Percentiles rank a stretch among this genome's conserved stretches.
Conservation (phyloP, 2,329 filamentous ascomycete genomes). For the Fusarium proliferatum region DNA sequence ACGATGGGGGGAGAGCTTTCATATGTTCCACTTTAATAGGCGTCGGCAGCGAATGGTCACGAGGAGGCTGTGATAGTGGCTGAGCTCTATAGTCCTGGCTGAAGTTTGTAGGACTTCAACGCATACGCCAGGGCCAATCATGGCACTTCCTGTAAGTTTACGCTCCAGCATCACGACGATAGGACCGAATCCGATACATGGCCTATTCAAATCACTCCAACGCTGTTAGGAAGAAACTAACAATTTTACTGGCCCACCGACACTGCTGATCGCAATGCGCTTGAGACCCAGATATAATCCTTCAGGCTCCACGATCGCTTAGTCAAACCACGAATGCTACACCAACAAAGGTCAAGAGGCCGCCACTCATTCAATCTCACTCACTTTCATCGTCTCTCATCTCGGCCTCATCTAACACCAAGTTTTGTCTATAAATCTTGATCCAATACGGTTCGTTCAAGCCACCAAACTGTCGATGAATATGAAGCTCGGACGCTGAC, state of each 20-base stretch:
- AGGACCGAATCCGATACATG: neutral
- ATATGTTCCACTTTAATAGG: neutral
- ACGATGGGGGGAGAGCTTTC: no score
- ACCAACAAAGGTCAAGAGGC: neutral
- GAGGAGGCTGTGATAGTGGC: neutral
- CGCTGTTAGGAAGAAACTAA: neutral
- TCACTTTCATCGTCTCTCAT: no score
- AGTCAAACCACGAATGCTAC: neutral
- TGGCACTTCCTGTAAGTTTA: neutral
- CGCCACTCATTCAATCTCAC: neutral
- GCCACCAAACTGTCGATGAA: neutral
- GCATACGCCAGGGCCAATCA: neutral
- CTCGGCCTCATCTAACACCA: accelerated
- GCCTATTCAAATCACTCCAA: neutral
- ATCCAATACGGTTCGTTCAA: neutral
- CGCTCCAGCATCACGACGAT: accelerated
- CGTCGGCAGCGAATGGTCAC: neutral
- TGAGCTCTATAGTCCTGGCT: neutral
- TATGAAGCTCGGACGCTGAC: neutral
- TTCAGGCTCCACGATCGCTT: slow-evolving; percentile 1
- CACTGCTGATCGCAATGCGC: neutral
- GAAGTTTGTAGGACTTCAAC: neutral
- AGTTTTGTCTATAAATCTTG: no score
- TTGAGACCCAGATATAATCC: neutral
- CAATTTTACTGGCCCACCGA: neutral